Evolutionary conservation across 2,329 filamentous ascomycete species (phyloP).

Genomic region (Venturia nashicola): DNA sequence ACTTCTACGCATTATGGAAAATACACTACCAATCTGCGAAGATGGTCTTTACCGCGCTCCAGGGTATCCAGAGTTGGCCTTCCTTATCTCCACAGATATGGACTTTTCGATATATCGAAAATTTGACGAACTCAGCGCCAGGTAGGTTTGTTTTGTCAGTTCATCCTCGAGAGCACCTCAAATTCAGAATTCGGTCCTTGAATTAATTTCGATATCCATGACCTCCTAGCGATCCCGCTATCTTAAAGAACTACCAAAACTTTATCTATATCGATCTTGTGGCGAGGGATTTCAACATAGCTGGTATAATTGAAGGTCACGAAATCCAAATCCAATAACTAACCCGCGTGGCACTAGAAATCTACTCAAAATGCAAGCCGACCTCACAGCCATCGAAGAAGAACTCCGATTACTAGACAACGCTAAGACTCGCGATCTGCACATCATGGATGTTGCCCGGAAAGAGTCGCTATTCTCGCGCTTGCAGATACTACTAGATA

Average conservation of each 20-base stretch:
- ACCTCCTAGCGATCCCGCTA: no score
- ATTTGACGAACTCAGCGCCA: constrained; percentile 4
- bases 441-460: neutral
- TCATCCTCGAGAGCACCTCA: no score
- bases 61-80: constrained; percentile 3
- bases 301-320: no score
- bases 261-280: no score
- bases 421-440: neutral
- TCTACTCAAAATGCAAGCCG: neutral
- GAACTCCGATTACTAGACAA: neutral
- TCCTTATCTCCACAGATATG: neutral
- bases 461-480: constrained; percentile 1
- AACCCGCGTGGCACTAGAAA: neutral
- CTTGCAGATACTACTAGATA: neutral
- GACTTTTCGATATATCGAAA: constrained; percentile 8
- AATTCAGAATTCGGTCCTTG: no score
- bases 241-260: no score
- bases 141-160: neutral
- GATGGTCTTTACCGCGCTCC: neutral
- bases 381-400: constrained; percentile 2
- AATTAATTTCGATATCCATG: no score
- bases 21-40: neutral
- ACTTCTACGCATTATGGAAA: neutral
- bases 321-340: no score
- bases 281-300: no score